Percentiles rank a stretch among this genome's conserved stretches.
These are phyloP conservation scores for Yamadazyma atlantica DNA, from an alignment of 1,139 yeast genomes.

Conservation along the genomic window DNA sequence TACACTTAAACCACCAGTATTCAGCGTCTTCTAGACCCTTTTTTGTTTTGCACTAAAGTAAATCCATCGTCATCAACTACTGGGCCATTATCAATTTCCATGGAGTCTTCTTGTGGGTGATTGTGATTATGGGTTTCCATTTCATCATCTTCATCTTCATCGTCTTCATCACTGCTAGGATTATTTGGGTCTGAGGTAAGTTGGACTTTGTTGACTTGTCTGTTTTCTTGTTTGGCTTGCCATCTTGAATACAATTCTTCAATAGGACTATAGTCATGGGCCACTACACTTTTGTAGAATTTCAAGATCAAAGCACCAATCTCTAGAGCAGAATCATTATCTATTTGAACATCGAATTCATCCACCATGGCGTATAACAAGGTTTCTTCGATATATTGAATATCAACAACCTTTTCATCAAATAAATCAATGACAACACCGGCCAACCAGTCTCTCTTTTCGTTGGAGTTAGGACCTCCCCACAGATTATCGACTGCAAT, in stretches of 20 bases:
- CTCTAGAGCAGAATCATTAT: conserved; percentile 82
- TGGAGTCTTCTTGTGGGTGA: conserved; percentile 30
- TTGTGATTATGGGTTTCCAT: conserved; percentile 5
- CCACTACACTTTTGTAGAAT: conserved; percentile 63
- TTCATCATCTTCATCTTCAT: conserved; percentile 41
- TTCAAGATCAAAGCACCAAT: conserved; percentile 68
- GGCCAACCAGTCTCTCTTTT: conserved; percentile 93
- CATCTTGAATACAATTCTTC: conserved; percentile 62
- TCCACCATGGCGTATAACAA: conserved; percentile 88
- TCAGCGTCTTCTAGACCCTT: conserved; percentile 18
- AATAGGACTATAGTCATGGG: conserved; percentile 51
- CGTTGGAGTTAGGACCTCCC: conserved; percentile 94
- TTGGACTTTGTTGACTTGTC: conserved; percentile 30
- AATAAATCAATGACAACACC: conserved; percentile 82
- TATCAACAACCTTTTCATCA: conserved; percentile 64
- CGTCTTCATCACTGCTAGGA: conserved; percentile 51
- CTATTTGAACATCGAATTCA: conserved; percentile 86
- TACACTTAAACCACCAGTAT: not conserved
- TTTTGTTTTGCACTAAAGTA: conserved; percentile 73
- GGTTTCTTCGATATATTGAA: conserved; percentile 80
- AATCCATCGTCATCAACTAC: conserved; percentile 92
- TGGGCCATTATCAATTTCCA: conserved; percentile 54
- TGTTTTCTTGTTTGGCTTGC: conserved; percentile 49
- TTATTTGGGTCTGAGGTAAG: conserved; percentile 57
- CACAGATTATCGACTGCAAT: conserved; percentile 94